Percentiles rank a stretch among this genome's conserved stretches.
phyloP scores from a whole-genome alignment of 164 flowering plant genomes.

The Magnolia officinalis region DNA sequence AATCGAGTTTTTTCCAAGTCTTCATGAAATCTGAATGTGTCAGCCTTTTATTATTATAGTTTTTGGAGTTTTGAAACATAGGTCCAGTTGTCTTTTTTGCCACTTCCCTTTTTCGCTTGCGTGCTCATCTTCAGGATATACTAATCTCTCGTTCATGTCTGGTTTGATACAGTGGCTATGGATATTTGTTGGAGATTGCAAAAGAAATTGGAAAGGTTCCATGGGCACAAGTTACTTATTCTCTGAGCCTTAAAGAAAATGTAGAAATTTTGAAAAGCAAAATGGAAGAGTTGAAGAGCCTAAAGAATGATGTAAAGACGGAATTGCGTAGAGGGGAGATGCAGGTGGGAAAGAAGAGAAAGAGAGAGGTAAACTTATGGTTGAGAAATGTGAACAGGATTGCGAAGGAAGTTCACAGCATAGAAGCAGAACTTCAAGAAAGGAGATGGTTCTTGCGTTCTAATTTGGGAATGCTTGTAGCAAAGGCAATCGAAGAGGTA shows the following conservation, averaged over 20 bases:
- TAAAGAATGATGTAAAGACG: slow-evolving; percentile 6
- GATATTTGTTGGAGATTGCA: neutral
- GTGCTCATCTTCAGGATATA: no score
- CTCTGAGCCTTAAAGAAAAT: neutral
- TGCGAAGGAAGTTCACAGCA: neutral
- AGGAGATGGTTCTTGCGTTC: neutral
- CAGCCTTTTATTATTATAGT: no score
- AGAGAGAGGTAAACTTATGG: slow-evolving; percentile 5
- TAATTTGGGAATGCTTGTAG: neutral
- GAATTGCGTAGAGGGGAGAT: neutral
- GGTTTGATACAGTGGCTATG: slow-evolving; percentile 1
- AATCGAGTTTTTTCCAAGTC: no score
- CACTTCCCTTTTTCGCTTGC: no score
- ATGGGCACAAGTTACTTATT: neutral
- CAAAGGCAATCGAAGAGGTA: neutral
- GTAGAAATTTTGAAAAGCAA: neutral
- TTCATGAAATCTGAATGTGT: no score
- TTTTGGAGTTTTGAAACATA: no score
- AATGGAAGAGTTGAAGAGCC: slow-evolving; percentile 6
- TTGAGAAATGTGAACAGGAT: slow-evolving; percentile 5
- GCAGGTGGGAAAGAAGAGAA: slow-evolving; percentile 6
- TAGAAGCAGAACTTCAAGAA: slow-evolving; percentile 1
- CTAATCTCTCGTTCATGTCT: neutral
- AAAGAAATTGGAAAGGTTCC: neutral
- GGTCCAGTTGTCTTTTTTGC: no score